Conservation (phyloP, 225 moss, liverwort and hornwort genomes). For the Neckera pumila region DNA sequence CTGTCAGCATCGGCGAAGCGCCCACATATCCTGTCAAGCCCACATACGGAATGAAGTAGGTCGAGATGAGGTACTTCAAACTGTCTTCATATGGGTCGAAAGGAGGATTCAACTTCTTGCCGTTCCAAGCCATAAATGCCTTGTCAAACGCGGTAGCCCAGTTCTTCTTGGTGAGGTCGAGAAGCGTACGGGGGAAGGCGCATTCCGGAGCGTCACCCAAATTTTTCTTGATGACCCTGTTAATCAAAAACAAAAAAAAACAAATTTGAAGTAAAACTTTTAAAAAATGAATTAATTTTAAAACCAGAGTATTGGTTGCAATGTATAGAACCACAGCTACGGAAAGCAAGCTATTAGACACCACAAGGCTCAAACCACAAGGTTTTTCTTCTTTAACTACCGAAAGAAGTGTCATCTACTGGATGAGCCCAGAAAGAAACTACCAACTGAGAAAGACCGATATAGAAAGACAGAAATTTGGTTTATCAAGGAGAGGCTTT, state of each 20-base stretch:
- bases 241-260: no score
- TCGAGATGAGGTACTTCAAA: conserved; percentile 61
- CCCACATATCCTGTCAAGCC: conserved; percentile 76
- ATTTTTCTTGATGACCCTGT: conserved; percentile 29
- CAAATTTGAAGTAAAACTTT: fast-evolving
- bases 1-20: conserved; percentile 9
- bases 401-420: neutral
- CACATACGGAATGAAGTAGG: conserved; percentile 71
- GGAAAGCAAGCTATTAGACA: neutral
- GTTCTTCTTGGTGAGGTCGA: conserved; percentile 30
- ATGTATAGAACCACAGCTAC: neutral
- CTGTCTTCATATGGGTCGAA: conserved; percentile 50
- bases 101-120: conserved; percentile 34
- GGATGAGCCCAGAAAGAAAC: no score
- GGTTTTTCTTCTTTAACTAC: no score
- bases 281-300: fast-evolving
- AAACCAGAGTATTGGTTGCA: neutral
- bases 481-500: neutral
- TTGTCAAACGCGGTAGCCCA: conserved; percentile 44
- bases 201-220: conserved; percentile 7
- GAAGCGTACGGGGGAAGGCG: conserved; percentile 49
- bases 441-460: neutral
- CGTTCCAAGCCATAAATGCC: conserved; percentile 9
- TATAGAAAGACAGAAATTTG: no score
- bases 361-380: no score